Evolutionary conservation across 2,329 filamentous ascomycete species (phyloP), one percentile per base, ranked within the genome.

Genomic region (Aspergillus melleus): DNA sequence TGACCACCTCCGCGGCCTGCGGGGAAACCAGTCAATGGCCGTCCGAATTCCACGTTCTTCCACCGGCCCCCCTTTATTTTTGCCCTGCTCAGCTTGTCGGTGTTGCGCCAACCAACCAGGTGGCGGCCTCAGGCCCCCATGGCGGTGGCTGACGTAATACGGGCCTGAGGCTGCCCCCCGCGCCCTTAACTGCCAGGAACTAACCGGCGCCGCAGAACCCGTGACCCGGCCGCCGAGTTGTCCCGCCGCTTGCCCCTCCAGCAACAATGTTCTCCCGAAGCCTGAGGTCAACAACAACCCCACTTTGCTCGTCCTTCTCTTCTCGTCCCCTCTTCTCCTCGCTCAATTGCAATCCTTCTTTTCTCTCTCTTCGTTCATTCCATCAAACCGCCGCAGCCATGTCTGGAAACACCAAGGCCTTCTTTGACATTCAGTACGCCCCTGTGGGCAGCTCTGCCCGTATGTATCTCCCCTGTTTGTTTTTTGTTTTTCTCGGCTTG

Each of bases 381-480:
- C 81, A 84, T 76, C 82, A 86, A 73, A 83, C 90, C 77, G 80
- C 88, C 73, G 81, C 85, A 83, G 88, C 84, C 79, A 96, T 96
- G 92, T 81, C 83, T 56, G 46, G 42, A 75, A 80, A 86, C 66
- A 68, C 68, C 77, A 87, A 89, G 77, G 87, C 87, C 81, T 91
- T 81, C 83, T 92, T 94, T 82, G 89, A 93, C 65, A 74, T 96
- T 68, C 81, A 90, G 75, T 81, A 82, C 76, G 80, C 83, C 76
- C 80, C 73, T 58, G 62, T 64, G 36, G 72, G 71, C 65, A 46
- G 62, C 64, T 64, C 63, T 50, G 56, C 66, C 59, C 57, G 72
- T 75, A 69, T 68, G 71, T 76, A 26, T 53, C 22, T 20, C 57
- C 52, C 52, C 52, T 49, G 12, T 57, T 30, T 52, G 58, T 54